Evolutionary conservation across 169 alveolate species (phyloP).

Genomic region (Sarcocystis neurona): DNA sequence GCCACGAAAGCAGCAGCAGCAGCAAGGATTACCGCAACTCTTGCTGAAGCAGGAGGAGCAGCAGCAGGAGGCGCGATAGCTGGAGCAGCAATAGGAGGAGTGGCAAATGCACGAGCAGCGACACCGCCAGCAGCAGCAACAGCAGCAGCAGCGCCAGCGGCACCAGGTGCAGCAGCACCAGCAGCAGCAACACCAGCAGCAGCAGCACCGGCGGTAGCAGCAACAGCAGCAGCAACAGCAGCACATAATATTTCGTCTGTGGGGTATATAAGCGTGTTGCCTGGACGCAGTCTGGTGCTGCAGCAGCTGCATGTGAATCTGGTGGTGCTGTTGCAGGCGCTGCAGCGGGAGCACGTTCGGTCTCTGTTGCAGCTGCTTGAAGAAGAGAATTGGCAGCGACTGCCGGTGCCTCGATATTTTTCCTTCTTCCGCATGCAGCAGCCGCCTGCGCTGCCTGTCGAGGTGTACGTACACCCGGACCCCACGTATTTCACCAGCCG

Average conservation of each 20-base stretch:
- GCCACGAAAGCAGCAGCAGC: constrained; percentile 32
- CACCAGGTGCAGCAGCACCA: neutral
- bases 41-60: constrained; percentile 31
- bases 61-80: neutral
- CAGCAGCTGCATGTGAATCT: constrained; percentile 22
- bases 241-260: no score
- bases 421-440: neutral
- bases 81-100: no score
- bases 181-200: neutral
- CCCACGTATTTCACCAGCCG: neutral
- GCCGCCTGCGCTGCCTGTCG: constrained; percentile 11
- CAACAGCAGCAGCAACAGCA: constrained; percentile 20
- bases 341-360: neutral
- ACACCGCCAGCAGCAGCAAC: constrained; percentile 6
- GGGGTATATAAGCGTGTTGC: no score
- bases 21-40: neutral
- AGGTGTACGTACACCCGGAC: constrained; percentile 10
- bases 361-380: constrained; percentile 8
- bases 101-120: neutral
- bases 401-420: constrained; percentile 19
- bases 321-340: neutral
- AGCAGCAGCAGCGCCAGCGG: neutral
- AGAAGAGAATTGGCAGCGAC: constrained; percentile 45
- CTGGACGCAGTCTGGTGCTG: neutral
- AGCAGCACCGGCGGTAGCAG: neutral